A percentile compares a stretch with the other conserved stretches of the same genome.
phyloP scores from a whole-genome alignment of 129 eudicot genomes.

The Ambrosia artemisiifolia region DNA sequence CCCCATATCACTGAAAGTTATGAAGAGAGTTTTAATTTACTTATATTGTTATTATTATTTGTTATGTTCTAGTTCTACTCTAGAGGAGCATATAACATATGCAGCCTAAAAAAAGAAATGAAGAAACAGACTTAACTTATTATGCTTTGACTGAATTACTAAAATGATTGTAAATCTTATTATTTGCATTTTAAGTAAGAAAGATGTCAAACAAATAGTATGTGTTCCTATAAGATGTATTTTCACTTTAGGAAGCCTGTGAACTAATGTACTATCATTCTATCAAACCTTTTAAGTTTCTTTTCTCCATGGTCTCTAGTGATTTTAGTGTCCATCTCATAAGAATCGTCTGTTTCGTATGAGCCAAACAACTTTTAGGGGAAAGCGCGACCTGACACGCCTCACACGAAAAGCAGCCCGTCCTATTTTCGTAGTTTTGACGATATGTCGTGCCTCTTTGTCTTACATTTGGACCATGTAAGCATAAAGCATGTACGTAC shows the following conservation, averaged over 20 bases:
- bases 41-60: background rate
- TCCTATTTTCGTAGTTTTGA: too few species aligned
- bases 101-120: background rate
- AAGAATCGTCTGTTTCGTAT: too few species aligned
- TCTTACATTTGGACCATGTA: too few species aligned
- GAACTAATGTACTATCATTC: background rate
- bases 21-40: slow-evolving; percentile 2
- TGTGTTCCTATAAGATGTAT: background rate
- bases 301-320: background rate
- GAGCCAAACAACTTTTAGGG: background rate
- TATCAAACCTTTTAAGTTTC: background rate
- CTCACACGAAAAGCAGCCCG: too few species aligned
- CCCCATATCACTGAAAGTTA: slow-evolving; percentile 25
- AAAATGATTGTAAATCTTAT: slow-evolving; percentile 3
- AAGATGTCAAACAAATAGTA: slow-evolving; percentile 2
- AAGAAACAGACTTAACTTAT: slow-evolving; percentile 10
- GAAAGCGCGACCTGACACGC: too few species aligned
- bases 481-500: too few species aligned
- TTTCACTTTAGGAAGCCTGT: background rate
- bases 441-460: too few species aligned
- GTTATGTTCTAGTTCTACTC: background rate
- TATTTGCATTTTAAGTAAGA: slow-evolving; percentile 2
- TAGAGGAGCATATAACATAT: background rate
- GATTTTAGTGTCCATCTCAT: background rate
- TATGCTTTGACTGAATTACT: background rate